These are phyloP conservation scores for Rhynchosporium secalis DNA, from an alignment of 2,329 filamentous ascomycete species.

Conservation along the genomic window DNA sequence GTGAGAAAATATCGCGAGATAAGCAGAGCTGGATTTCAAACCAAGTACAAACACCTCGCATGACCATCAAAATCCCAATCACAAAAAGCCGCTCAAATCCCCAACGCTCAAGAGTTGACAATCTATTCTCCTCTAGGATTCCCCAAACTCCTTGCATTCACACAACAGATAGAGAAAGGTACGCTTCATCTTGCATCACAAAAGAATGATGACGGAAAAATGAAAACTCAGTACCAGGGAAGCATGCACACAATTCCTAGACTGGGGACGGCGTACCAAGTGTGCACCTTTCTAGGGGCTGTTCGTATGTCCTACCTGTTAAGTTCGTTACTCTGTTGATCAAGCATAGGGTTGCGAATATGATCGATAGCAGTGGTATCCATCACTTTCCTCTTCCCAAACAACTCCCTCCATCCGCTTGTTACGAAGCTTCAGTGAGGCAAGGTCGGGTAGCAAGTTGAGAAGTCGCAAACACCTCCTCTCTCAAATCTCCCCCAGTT, in stretches of 20 bases:
- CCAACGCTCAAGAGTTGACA: neutral
- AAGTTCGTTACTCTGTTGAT: too few relatives aligned
- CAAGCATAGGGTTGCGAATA: neutral
- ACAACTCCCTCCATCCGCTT: neutral
- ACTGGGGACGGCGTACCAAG: neutral
- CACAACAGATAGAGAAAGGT: neutral
- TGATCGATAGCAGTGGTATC: slow-evolving; percentile 5
- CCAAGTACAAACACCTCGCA: neutral
- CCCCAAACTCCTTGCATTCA: neutral
- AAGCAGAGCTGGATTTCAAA: too few relatives aligned
- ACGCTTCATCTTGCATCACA: neutral
- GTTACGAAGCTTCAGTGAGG: neutral
- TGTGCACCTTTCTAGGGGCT: neutral
- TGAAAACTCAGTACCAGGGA: neutral
- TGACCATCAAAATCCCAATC: neutral
- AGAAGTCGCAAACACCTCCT: neutral
- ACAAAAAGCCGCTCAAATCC: neutral
- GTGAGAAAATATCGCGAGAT: too few relatives aligned
- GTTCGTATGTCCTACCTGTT: slow-evolving; percentile 3
- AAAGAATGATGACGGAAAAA: neutral
- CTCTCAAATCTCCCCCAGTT: neutral
- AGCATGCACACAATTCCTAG: neutral
- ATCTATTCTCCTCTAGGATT: neutral
- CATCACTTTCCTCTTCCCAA: neutral
- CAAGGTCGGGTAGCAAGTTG: neutral